Conservation (phyloP, 1,284 basidiomycete genomes). For the Thecaphora thlaspeos region DNA sequence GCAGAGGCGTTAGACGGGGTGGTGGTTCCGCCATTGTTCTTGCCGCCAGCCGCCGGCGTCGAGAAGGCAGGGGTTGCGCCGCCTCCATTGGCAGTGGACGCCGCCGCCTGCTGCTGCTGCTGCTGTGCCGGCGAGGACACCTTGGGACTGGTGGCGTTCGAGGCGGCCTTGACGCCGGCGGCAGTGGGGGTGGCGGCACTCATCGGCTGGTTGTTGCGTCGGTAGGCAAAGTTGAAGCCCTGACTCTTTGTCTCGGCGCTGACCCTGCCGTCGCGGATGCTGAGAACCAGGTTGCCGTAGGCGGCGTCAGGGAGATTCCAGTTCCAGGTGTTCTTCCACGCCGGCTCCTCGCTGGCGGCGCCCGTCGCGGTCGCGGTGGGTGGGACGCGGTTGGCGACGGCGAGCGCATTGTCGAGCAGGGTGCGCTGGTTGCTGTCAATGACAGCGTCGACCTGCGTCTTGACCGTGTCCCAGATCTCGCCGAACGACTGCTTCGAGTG, state of each 20-base stretch:
- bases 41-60: background rate
- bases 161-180: background rate
- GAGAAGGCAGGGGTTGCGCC: conserved; percentile 8
- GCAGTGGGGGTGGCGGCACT: conserved; percentile 22
- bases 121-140: conserved; percentile 7
- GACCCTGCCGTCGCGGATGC: conserved; percentile 85
- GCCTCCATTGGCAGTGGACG: conserved; percentile 1
- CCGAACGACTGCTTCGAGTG: conserved; percentile 79
- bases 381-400: conserved; percentile 78
- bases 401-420: conserved; percentile 83
- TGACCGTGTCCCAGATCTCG: conserved; percentile 90
- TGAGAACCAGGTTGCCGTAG: conserved; percentile 81
- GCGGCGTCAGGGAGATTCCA: conserved; percentile 94
- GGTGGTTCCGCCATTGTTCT: conserved; percentile 4
- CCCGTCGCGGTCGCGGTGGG: conserved; percentile 62
- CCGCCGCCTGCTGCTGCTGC: background rate
- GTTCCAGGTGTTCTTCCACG: conserved; percentile 74
- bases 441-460: conserved; percentile 83
- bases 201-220: conserved; percentile 62
- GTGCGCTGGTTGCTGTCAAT: conserved; percentile 88
- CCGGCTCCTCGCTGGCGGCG: conserved; percentile 73
- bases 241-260: conserved; percentile 88
- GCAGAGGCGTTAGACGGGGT: conserved; percentile 4
- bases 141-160: conserved; percentile 7
- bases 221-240: conserved; percentile 94